These are phyloP conservation scores for Quercus berberidifolia DNA, from an alignment of 306 rosid species.

Conservation along the genomic window DNA sequence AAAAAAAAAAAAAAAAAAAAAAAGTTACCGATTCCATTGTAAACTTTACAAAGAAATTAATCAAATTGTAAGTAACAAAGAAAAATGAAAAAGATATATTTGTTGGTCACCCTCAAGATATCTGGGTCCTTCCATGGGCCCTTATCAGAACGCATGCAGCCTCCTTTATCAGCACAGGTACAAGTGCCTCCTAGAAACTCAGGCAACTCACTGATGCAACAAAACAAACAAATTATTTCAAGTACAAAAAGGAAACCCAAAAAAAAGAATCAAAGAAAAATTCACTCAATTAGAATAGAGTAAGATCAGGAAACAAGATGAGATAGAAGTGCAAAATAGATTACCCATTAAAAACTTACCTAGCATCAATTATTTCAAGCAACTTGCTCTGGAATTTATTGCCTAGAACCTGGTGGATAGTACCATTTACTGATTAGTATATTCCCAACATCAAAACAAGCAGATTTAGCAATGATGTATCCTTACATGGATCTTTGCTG, in stretches of 20 bases:
- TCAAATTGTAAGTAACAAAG: neutral
- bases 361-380: constrained; percentile 85
- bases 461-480: constrained; percentile 15
- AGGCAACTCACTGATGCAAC: constrained; percentile 73
- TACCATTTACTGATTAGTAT: constrained; percentile 15
- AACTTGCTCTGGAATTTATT: constrained; percentile 78
- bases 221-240: constrained; percentile 5
- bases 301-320: neutral
- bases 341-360: constrained; percentile 41
- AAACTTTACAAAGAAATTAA: neutral
- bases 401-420: constrained; percentile 74
- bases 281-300: neutral
- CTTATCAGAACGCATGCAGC: constrained; percentile 85
- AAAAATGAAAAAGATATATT: neutral
- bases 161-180: constrained; percentile 79
- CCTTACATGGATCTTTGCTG: constrained; percentile 80
- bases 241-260: neutral
- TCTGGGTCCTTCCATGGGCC: constrained; percentile 89
- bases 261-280: neutral
- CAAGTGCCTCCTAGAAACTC: constrained; percentile 89
- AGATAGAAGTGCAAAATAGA: neutral
- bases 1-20: neutral
- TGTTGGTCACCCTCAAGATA: constrained; percentile 42
- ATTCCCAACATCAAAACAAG: constrained; percentile 14
- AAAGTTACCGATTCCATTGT: neutral